Base-by-base conservation (phyloP, 768 basidiomycete genomes). In the Myochromella boudieri region DNA sequence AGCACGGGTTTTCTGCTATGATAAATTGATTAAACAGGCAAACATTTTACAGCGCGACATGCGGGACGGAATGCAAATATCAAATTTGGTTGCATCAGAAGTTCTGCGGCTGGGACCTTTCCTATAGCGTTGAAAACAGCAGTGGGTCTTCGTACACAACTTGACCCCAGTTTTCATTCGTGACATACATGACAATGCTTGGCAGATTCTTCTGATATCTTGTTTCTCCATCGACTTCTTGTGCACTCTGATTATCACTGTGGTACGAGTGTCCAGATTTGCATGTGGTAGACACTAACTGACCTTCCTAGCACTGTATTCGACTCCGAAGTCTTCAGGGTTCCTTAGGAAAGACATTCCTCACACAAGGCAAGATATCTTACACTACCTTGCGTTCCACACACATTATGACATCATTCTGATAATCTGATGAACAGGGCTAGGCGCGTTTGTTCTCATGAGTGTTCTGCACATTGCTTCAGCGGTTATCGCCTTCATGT, bases 301-400 rank as follows among this genome's bases (percentile, higher is more conserved):
- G 33, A 34, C 5, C 15, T 28, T 38, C 27, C 12, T 28, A 63
- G 62, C 57, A 61, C 46, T 63, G 62, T 41, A 24, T 60, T 33
- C 49, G 52, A 9, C 59, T 53, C 22, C 56, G 59, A 17, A 60
- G 59, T 24, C 47, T 54, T 4, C 62, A 60, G 48, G 58, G 60
- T 10, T 41, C 41, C 1, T 41, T 63, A 15, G 62, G 58, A 8
- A 60, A 50, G 46, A 29, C 42, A 21, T 61, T 63, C 49, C 17
- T 63, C 21, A 28, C 38, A 1, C 60, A 61, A 56, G 57, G 62
- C 60, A 41, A 17, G 20, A 11, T 10, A 17, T 9, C 42, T 4
- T 17, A 12, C 20, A 8, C 20, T 38, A 28, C 18, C 11, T 24
- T 37, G 3, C 17, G 6, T n/a, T n/a, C n/a, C n/a, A n/a, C n/a